phyloP scores from a whole-genome alignment of 78 protist species.

The Dictyostelium brefeldianum region DNA sequence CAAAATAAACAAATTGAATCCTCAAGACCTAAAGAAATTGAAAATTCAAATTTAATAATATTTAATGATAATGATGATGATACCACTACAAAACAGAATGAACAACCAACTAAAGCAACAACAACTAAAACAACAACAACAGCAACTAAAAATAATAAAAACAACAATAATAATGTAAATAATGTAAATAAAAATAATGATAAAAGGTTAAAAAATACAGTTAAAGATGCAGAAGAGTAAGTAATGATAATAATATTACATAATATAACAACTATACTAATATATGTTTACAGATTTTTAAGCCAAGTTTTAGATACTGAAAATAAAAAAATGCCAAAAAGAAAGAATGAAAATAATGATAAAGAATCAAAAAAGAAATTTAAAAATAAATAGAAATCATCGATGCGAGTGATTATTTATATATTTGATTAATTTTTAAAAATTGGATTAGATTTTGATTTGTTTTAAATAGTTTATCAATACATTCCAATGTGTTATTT shows the following conservation, averaged over 20 bases:
- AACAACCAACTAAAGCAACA: slow-evolving; percentile 16
- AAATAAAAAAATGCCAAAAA: not conserved
- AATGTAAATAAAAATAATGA: not conserved
- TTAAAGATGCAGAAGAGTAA: not conserved
- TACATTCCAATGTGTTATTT: slow-evolving; percentile 35
- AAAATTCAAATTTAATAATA: not conserved
- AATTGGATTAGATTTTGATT: not conserved
- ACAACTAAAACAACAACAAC: not conserved
- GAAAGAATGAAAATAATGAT: slow-evolving; percentile 21
- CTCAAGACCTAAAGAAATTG: not conserved
- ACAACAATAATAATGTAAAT: not conserved
- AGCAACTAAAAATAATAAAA: not conserved
- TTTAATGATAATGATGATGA: slow-evolving; percentile 1
- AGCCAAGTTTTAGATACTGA: not conserved
- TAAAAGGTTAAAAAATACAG: not conserved
- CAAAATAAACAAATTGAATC: not conserved
- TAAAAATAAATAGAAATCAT: slow-evolving; percentile 5
- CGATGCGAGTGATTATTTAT: not conserved
- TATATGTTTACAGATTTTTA: not conserved
- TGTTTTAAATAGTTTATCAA: not conserved
- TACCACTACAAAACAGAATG: slow-evolving; percentile 8
- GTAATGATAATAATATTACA: too few relatives aligned
- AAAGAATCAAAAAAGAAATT: slow-evolving; percentile 4
- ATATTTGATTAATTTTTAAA: not conserved
- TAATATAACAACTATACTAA: too few relatives aligned